A percentile compares a stretch with the other conserved stretches of the same genome.
Evolutionary conservation across 78 protist genomes (phyloP).

Genomic region (Dictyostelium capitatum): DNA sequence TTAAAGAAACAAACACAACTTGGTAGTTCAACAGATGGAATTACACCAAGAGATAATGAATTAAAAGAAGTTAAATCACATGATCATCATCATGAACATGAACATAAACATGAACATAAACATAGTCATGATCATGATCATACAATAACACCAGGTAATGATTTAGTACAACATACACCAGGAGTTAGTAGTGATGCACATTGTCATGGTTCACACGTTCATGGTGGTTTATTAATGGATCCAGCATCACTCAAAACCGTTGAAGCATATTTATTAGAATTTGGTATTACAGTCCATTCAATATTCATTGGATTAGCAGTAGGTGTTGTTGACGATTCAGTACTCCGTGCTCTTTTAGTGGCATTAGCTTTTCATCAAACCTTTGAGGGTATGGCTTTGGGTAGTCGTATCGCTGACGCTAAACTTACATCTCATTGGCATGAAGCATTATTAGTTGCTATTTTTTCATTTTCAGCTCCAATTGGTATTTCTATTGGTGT

Average conservation of each 20-base stretch:
- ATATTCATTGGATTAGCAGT: conserved; percentile 78
- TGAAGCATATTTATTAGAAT: conserved; percentile 56
- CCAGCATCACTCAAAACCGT: conserved; percentile 20
- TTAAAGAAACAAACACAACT: background rate
- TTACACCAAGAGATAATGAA: background rate
- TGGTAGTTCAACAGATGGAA: background rate
- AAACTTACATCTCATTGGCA: conserved; percentile 4
- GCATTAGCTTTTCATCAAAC: conserved; percentile 83
- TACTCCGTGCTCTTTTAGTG: conserved; percentile 38
- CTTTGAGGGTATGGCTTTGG: conserved; percentile 83
- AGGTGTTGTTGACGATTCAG: conserved; percentile 40
- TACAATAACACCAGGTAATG: background rate
- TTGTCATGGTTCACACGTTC: conserved; percentile 25
- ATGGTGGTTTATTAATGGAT: conserved; percentile 23
- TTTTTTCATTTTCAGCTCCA: conserved; percentile 80
- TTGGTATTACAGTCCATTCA: conserved; percentile 76
- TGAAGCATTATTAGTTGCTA: background rate
- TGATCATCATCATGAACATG: too few relatives aligned
- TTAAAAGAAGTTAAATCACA: background rate
- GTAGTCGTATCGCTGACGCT: conserved; percentile 51
- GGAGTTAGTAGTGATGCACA: too few relatives aligned
- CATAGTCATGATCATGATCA: too few relatives aligned
- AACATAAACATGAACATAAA: too few relatives aligned
- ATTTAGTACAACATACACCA: background rate
- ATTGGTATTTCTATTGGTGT: conserved; percentile 83